Conservation (phyloP, 805 yeast genomes). For the Suhomyces kilbournensis region DNA sequence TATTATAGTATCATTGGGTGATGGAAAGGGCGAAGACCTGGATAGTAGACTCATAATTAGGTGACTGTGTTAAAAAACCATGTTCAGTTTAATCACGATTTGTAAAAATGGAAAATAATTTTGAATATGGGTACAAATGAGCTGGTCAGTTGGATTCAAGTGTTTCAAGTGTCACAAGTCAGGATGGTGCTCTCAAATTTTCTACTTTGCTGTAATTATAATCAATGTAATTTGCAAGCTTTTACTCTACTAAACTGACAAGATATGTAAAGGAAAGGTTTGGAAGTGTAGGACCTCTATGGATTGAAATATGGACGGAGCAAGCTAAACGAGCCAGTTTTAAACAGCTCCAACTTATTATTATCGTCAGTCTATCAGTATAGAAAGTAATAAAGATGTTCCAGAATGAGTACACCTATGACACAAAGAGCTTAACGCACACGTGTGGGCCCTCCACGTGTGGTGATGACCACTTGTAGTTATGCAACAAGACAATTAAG, state of each 20-base stretch:
- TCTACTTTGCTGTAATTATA: not conserved
- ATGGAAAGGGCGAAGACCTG: conserved; percentile 10
- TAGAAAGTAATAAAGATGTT: not conserved
- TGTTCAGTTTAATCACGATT: not conserved
- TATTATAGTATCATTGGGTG: conserved; percentile 11
- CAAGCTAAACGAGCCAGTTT: not conserved
- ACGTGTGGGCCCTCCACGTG: not conserved
- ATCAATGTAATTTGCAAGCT: not conserved
- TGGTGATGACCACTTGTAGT: not conserved
- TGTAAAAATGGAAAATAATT: not conserved
- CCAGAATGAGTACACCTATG: not conserved
- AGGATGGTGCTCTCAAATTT: not conserved
- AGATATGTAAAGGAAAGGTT: not conserved
- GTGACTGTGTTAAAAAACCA: not conserved
- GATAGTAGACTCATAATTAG: conserved; percentile 9
- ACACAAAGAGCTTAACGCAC: not conserved
- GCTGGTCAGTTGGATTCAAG: no score
- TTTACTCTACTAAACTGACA: not conserved
- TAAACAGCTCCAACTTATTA: not conserved
- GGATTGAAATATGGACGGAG: not conserved
- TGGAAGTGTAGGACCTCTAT: not conserved
- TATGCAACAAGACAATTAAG: not conserved
- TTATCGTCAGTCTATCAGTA: not conserved
- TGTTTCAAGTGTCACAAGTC: not conserved
- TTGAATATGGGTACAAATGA: no score